A percentile compares a stretch with the other conserved stretches of the same genome.
Conservation (phyloP, 1,284 basidiomycete species). For the Trametes versicolor region DNA sequence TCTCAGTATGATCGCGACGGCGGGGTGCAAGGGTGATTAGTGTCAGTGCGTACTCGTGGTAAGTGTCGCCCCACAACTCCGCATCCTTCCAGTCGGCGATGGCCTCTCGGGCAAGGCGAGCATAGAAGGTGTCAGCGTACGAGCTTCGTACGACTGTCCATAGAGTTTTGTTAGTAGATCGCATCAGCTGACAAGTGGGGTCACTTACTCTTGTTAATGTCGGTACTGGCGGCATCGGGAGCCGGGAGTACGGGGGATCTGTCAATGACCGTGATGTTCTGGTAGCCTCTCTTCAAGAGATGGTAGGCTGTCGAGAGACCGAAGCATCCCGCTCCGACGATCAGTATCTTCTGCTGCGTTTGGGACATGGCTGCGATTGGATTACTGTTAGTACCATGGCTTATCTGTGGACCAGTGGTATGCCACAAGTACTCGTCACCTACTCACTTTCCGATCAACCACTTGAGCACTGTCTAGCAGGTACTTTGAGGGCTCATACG, state of each 20-base stretch:
- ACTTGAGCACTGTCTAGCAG: too few species aligned
- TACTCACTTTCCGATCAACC: too few species aligned
- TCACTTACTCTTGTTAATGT: conserved; percentile 82
- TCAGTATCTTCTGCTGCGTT: conserved; percentile 56
- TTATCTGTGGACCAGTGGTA: too few species aligned
- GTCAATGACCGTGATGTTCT: conserved; percentile 79
- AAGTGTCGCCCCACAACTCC: conserved; percentile 75
- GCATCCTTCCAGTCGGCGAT: conserved; percentile 76
- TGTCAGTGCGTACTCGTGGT: conserved; percentile 70
- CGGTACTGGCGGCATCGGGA: conserved; percentile 83
- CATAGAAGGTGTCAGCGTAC: conserved; percentile 76
- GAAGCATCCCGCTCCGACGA: conserved; percentile 89
- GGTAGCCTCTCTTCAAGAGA: conserved; percentile 75
- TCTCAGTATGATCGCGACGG: background rate
- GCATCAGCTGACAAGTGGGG: background rate
- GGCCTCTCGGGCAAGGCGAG: conserved; percentile 75
- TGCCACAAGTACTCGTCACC: too few species aligned
- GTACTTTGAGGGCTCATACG: too few species aligned
- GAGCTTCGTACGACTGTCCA: conserved; percentile 73
- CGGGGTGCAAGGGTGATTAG: too few species aligned
- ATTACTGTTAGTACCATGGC: background rate
- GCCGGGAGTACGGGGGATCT: conserved; percentile 73
- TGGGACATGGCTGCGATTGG: background rate
- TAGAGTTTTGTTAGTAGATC: background rate
- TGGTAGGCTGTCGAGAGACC: conserved; percentile 87